phyloP scores from a whole-genome alignment of 106 monocot genomes.

The Posidonia australis region DNA sequence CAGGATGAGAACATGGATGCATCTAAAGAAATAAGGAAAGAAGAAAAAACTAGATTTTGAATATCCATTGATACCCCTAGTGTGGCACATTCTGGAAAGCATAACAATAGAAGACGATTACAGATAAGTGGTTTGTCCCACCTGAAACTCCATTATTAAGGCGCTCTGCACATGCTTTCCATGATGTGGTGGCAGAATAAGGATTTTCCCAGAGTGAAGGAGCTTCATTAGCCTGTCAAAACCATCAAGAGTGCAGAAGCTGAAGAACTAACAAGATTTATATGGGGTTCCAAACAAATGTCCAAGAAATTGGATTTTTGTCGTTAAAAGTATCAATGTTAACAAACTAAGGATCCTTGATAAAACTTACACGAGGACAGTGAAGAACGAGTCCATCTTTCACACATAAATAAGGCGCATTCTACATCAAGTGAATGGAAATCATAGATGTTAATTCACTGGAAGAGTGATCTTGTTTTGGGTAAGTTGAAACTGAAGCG shows the following conservation, averaged over 20 bases:
- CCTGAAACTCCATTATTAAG: slow-evolving; percentile 61
- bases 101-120: not conserved
- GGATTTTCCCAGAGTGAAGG: slow-evolving; percentile 96
- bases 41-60: no score
- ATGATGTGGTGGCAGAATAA: slow-evolving; percentile 62
- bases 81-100: not conserved
- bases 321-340: not conserved
- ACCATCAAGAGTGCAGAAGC: not conserved
- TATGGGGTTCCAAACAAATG: not conserved
- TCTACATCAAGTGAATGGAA: slow-evolving; percentile 26
- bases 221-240: slow-evolving; percentile 48
- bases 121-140: not conserved
- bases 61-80: not conserved
- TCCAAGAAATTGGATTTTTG: not conserved
- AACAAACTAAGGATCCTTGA: not conserved
- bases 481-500: not conserved
- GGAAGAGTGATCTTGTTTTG: not conserved
- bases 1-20: not conserved
- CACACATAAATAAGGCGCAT: slow-evolving; percentile 74
- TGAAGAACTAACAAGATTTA: not conserved
- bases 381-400: slow-evolving; percentile 75
- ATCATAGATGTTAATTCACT: not conserved
- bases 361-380: slow-evolving; percentile 56
- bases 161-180: slow-evolving; percentile 91
- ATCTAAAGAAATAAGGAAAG: not conserved